These are phyloP conservation scores for Tagetes erecta DNA, from an alignment of 129 eudicot genomes.

Conservation along the genomic window DNA sequence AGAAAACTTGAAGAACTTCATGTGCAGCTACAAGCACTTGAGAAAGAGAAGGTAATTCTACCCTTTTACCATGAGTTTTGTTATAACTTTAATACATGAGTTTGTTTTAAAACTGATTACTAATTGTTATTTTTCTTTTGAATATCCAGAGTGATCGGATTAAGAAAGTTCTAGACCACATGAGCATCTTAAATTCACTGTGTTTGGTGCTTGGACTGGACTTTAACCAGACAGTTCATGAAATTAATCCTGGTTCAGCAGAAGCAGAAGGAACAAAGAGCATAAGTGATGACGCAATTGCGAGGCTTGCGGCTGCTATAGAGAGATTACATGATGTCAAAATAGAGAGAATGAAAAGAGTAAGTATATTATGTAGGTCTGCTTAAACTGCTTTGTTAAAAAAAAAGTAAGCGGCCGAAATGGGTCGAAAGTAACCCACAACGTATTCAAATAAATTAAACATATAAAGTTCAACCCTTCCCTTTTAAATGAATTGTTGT, in stretches of 20 bases:
- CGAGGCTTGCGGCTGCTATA: constrained; percentile 52
- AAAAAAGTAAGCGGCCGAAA: neutral
- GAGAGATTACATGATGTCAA: constrained; percentile 65
- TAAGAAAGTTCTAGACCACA: constrained; percentile 58
- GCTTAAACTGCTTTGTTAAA: neutral
- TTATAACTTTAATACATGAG: neutral
- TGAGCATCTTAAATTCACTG: constrained; percentile 53
- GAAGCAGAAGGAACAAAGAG: constrained; percentile 52
- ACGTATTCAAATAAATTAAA: neutral
- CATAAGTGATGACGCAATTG: constrained; percentile 60
- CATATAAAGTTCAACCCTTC: neutral
- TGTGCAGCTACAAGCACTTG: constrained; percentile 63
- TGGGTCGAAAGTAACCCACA: neutral
- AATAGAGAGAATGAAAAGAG: constrained; percentile 77
- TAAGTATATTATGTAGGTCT: constrained; percentile 21
- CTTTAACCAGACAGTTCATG: constrained; percentile 56
- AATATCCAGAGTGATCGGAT: constrained; percentile 74
- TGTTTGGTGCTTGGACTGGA: constrained; percentile 90
- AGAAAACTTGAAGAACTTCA: constrained; percentile 81
- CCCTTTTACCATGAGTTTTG: neutral
- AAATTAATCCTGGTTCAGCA: constrained; percentile 68
- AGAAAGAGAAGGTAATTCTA: constrained; percentile 72
- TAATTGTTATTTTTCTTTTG: constrained; percentile 9
- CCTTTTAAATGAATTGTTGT: neutral
- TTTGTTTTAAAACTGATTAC: constrained; percentile 2